Conservation (phyloP, 139 green algal species). For the Chlamydomonas eustigma region DNA sequence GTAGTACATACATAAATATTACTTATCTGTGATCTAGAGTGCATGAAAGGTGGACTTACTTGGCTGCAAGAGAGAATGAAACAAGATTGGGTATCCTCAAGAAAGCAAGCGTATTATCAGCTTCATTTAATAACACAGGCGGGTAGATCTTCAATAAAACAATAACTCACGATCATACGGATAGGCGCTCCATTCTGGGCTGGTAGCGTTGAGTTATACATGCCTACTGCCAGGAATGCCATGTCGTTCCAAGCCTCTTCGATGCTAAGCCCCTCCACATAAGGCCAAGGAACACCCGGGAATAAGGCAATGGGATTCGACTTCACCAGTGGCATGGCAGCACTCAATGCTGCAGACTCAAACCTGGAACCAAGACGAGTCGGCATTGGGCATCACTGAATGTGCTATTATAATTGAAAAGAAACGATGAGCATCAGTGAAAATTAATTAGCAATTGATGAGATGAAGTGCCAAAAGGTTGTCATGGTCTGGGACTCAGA, state of each 20-base stretch:
- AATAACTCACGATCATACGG: not conserved
- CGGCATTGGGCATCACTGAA: not conserved
- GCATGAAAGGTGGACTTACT: too few species aligned
- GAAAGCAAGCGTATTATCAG: slow-evolving; percentile 8
- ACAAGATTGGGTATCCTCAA: too few species aligned
- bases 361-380: not conserved
- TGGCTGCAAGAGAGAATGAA: not conserved
- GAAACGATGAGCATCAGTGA: not conserved
- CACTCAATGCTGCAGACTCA: not conserved
- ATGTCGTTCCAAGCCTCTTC: slow-evolving; percentile 16
- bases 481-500: too few species aligned
- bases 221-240: slow-evolving; percentile 3
- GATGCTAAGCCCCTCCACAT: not conserved
- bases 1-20: not conserved
- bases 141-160: not conserved
- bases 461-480: too few species aligned
- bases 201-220: slow-evolving; percentile 11
- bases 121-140: too few species aligned
- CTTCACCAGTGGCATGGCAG: not conserved
- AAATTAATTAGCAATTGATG: too few species aligned
- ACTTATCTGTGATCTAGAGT: not conserved
- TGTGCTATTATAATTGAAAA: too few species aligned
- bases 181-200: slow-evolving; percentile 5
- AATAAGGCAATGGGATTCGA: not conserved
- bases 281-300: not conserved